phyloP scores from a whole-genome alignment of 306 rosid genomes.

The Citrullus mucosospermus region DNA sequence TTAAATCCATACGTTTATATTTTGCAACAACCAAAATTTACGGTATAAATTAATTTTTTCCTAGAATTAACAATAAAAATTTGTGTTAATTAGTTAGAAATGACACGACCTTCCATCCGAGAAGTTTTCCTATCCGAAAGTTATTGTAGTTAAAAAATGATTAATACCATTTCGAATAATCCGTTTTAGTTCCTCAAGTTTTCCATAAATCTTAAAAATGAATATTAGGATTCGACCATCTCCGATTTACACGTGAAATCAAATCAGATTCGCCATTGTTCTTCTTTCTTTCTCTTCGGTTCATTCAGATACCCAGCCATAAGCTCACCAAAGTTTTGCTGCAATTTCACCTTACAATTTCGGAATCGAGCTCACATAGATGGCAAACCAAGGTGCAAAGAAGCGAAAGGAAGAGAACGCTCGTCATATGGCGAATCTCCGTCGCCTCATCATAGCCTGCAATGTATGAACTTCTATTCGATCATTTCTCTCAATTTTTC shows the following conservation, averaged over 20 bases:
- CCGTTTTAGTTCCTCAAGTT: too few species aligned
- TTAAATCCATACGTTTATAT: too few species aligned
- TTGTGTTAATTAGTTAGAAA: too few species aligned
- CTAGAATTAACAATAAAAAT: too few species aligned
- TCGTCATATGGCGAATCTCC: constrained; percentile 75
- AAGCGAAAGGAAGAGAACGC: constrained; percentile 86
- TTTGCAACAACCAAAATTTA: too few species aligned
- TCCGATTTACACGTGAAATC: background rate
- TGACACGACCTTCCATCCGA: too few species aligned
- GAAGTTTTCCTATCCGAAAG: too few species aligned
- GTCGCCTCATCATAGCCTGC: constrained; percentile 56
- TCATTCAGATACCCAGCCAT: background rate
- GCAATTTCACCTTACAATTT: background rate
- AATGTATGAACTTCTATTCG: constrained; percentile 24
- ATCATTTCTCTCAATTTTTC: background rate
- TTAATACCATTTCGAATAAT: too few species aligned
- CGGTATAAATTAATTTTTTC: too few species aligned
- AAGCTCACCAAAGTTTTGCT: background rate
- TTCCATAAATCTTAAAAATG: too few species aligned
- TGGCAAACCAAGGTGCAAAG: constrained; percentile 99
- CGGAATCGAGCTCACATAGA: background rate
- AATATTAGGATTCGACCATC: background rate
- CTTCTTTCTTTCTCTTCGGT: background rate
- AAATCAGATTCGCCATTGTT: background rate
- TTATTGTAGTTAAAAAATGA: too few species aligned